These are phyloP conservation scores for Neofusicoccum umdonicola DNA, from an alignment of 2,329 filamentous ascomycete genomes.

Conservation along the genomic window DNA sequence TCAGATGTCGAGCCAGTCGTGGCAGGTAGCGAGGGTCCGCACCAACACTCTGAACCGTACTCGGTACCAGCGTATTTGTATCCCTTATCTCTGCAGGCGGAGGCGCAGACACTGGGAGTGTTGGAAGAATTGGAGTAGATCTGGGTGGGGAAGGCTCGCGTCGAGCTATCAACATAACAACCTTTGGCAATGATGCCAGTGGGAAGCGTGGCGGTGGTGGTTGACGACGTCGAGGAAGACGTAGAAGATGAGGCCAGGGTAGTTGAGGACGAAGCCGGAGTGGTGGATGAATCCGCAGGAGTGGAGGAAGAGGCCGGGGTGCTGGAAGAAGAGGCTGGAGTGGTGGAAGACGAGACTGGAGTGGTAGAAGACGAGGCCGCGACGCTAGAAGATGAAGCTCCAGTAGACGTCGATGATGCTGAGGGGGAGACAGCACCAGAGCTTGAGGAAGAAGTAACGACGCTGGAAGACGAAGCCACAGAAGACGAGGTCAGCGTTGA, in stretches of 20 bases:
- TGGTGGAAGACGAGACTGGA: background rate
- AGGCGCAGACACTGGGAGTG: background rate
- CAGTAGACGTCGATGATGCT: background rate
- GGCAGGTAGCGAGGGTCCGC: conserved; percentile 30
- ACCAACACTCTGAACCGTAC: conserved; percentile 34
- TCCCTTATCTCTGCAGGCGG: conserved; percentile 15
- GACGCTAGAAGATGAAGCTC: background rate
- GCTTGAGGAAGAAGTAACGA: background rate
- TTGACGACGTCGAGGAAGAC: background rate
- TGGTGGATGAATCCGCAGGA: background rate
- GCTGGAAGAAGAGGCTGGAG: background rate
- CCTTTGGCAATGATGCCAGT: background rate
- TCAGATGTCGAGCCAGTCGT: background rate
- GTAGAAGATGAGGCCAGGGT: background rate
- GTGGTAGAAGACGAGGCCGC: too few relatives aligned
- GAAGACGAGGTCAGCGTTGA: background rate
- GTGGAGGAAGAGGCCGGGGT: background rate
- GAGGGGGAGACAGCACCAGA: background rate
- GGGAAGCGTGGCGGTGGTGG: background rate
- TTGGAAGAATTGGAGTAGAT: background rate
- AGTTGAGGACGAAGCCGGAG: background rate
- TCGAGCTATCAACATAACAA: background rate
- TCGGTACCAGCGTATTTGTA: conserved; percentile 30
- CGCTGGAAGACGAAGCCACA: background rate
- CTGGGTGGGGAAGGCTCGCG: background rate